Evolutionary conservation across 1,284 basidiomycete genomes (phyloP).

Genomic region (Pulchroboletus neoregius): DNA sequence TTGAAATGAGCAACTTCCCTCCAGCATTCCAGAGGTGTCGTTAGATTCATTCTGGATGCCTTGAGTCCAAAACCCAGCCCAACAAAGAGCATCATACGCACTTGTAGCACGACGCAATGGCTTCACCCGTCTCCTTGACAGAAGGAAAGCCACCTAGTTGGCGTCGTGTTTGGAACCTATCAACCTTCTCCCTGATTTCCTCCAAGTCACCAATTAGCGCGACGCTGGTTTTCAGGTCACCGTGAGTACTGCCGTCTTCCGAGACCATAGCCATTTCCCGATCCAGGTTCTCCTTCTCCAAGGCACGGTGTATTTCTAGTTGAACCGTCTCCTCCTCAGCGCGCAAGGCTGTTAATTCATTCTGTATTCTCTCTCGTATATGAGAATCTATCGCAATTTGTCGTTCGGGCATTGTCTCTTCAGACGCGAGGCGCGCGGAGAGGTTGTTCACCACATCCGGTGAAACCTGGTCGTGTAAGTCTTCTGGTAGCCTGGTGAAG

Average conservation of each 20-base stretch:
- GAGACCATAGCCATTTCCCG: conserved; percentile 23
- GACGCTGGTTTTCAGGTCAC: conserved; percentile 52
- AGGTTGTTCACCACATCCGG: conserved; percentile 72
- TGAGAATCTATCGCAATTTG: conserved; percentile 69
- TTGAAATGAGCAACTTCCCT: conserved; percentile 73
- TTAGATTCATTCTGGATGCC: conserved; percentile 48
- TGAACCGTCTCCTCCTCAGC: conserved; percentile 63
- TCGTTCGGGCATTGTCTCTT: conserved; percentile 57
- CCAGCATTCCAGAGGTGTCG: conserved; percentile 73
- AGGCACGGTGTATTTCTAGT: conserved; percentile 61
- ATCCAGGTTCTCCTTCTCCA: conserved; percentile 80
- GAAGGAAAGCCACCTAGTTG: conserved; percentile 52
- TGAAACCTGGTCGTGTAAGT: conserved; percentile 53
- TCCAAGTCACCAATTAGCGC: conserved; percentile 63
- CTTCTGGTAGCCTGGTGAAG: conserved; percentile 3
- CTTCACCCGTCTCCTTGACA: conserved; percentile 55
- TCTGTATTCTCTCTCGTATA: conserved; percentile 62
- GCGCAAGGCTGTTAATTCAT: conserved; percentile 58
- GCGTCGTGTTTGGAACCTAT: conserved; percentile 62
- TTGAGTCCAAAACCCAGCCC: conserved; percentile 5
- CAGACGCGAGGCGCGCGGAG: conserved; percentile 54
- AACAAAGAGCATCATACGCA: conserved; percentile 26
- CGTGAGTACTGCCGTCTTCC: neutral
- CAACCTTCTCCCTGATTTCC: conserved; percentile 62
- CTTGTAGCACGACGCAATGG: conserved; percentile 72